These are phyloP conservation scores for Monosporascus cannonballus DNA, from an alignment of 2,329 filamentous ascomycete species.

Conservation along the genomic window DNA sequence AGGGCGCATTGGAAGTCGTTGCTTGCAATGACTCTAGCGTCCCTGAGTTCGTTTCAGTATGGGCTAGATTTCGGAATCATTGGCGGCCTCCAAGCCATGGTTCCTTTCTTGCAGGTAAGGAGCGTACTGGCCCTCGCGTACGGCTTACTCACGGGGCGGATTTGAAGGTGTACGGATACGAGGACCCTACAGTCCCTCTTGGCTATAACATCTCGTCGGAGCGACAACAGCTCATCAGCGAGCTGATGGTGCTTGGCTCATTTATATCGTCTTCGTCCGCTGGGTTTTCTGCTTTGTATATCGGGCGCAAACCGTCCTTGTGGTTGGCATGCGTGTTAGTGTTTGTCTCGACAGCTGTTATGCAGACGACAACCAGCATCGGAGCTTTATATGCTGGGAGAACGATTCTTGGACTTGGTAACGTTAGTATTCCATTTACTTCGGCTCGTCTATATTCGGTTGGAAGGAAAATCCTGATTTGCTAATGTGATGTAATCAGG, in stretches of 20 bases:
- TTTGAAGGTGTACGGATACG: conserved; percentile 19
- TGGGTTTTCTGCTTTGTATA: conserved; percentile 30
- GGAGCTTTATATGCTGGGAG: conserved; percentile 42
- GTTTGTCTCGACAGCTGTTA: conserved; percentile 40
- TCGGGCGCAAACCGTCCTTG: conserved; percentile 30
- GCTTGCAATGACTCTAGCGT: conserved; percentile 20
- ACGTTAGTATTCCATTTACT: conserved; percentile 1
- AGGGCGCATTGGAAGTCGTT: conserved; percentile 22
- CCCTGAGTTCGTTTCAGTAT: conserved; percentile 26
- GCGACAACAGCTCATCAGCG: conserved; percentile 42
- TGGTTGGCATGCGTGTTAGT: conserved; percentile 32
- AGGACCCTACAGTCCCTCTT: conserved; percentile 16
- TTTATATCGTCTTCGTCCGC: conserved; percentile 37
- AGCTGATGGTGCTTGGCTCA: conserved; percentile 41
- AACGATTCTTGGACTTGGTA: conserved; percentile 40
- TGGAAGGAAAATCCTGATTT: too few relatives aligned
- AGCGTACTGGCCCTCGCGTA: neutral
- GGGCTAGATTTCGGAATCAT: conserved; percentile 28
- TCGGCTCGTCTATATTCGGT: neutral
- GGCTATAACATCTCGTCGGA: conserved; percentile 28
- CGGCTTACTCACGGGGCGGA: too few relatives aligned
- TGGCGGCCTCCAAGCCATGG: conserved; percentile 27
- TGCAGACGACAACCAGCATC: conserved; percentile 43
- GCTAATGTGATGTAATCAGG: neutral
- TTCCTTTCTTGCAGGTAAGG: conserved; percentile 24